Conservation (phyloP, 169 alveolate genomes). For the Babesia divergens region DNA sequence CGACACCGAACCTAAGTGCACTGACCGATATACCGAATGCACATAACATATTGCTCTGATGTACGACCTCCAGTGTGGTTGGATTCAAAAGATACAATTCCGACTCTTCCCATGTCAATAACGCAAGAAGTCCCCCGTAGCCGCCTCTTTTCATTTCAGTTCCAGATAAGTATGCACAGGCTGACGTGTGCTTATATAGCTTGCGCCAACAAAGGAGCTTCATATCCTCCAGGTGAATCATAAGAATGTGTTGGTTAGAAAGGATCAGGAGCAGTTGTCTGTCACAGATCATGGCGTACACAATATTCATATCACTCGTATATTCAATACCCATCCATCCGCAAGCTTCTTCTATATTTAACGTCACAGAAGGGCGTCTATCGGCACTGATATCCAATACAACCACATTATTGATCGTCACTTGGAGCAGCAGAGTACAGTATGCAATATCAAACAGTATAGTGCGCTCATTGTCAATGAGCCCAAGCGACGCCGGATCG, state of each 20-base stretch:
- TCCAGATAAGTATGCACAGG: conserved; percentile 31
- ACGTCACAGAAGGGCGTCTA: not conserved
- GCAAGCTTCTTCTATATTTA: not conserved
- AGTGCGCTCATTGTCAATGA: conserved; percentile 1
- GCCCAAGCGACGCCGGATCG: not conserved
- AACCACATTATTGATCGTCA: conserved; percentile 9
- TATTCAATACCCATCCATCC: not conserved
- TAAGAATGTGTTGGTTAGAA: conserved; percentile 14
- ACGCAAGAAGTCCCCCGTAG: conserved; percentile 27
- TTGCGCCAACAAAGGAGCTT: not conserved
- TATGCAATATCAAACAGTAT: not conserved
- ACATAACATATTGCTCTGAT: not conserved
- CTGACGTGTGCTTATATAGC: conserved; percentile 15
- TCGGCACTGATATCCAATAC: not conserved
- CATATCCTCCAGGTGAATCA: conserved; percentile 8
- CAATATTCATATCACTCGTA: not conserved
- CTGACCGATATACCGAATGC: conserved; percentile 18
- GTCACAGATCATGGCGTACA: conserved; percentile 6
- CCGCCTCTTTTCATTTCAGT: not conserved
- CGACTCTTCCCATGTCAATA: conserved; percentile 44
- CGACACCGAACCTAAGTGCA: conserved; percentile 31
- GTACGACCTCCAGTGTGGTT: conserved; percentile 1
- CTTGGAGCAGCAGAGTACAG: conserved; percentile 14
- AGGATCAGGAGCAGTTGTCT: conserved; percentile 12
- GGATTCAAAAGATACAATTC: not conserved